Base-by-base conservation (phyloP, 768 basidiomycete genomes). In the Lactifluus rugatus region DNA sequence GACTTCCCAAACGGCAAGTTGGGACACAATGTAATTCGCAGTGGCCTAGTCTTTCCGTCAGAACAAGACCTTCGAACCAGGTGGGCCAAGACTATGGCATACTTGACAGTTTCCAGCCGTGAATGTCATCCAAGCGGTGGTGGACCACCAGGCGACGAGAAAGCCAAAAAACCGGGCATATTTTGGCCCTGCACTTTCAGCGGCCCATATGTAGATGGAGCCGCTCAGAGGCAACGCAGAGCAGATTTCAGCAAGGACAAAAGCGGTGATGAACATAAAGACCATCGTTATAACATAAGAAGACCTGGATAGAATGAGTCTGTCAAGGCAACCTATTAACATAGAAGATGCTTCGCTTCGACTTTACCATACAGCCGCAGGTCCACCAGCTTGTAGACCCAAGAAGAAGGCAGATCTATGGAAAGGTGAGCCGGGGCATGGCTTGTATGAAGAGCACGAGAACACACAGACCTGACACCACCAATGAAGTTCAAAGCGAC, bases 91-190 rank as follows among this genome's bases (percentile, higher is more conserved):
- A 28, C 25, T 45, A 48, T 26, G 4, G 59, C 79, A 36, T 46
- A 86, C 92, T 74, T 93, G 90, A 58, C 88, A 91, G 67, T 91
- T 93, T 26, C 87, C 82, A 9, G 93, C 93, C 41, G 83, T 78
- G 65, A 93, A 95, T 0, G 93, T 94, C 81, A 92, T 92, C 93
- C 93, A 95, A n/a, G 92, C 93, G 1, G 91, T 93, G 57, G 84
- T 85, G 14, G 89, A 77, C 92, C 92, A 95, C 87, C 89, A 95
- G 31, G 92, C 92, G 16, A 93, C 92, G 56, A 91, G 70, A 72
- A 93, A 92, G 0, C 90, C 92, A 62, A 91, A 81, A 71, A 94
- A 87, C 36, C 93, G 79, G 2, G 84, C 90, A 65, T 89, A 84
- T 64, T 89, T 90, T 5, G 84, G 84, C 2, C 93, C 93, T 5